Evolutionary conservation across 805 yeast genomes (phyloP).

Genomic region (Starmerella apicola): DNA sequence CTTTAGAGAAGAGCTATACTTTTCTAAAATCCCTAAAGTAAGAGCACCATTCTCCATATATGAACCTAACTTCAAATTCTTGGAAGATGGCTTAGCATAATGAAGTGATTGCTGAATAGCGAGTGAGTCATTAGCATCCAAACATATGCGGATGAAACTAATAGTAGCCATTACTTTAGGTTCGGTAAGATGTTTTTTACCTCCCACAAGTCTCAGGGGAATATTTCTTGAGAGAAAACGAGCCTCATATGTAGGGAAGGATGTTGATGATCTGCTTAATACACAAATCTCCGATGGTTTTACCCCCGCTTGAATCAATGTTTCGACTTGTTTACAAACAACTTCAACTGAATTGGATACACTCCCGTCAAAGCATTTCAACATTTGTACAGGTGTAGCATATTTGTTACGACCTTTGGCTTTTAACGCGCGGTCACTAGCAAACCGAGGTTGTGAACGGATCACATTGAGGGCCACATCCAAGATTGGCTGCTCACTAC

Average conservation of each 20-base stretch:
- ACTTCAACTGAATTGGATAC: not conserved
- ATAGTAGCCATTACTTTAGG: constrained; percentile 52
- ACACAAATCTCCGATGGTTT: constrained; percentile 55
- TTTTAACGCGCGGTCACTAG: constrained; percentile 32
- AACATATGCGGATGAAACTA: constrained; percentile 52
- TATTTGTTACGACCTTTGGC: constrained; percentile 26
- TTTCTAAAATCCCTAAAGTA: not conserved
- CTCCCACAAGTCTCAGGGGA: constrained; percentile 59
- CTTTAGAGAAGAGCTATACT: not conserved
- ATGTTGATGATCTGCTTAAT: constrained; percentile 31
- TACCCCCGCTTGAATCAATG: constrained; percentile 34
- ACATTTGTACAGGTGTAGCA: constrained; percentile 4
- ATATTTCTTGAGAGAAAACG: constrained; percentile 43
- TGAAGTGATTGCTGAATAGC: constrained; percentile 49
- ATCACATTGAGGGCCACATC: constrained; percentile 41
- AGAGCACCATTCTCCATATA: not conserved
- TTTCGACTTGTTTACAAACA: constrained; percentile 39
- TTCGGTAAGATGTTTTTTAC: constrained; percentile 68
- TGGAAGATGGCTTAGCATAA: constrained; percentile 50
- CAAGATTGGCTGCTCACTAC: constrained; percentile 63
- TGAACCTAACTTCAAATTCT: not conserved
- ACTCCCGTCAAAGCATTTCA: not conserved
- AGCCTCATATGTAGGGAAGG: constrained; percentile 47
- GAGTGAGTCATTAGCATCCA: constrained; percentile 44
- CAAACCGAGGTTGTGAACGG: constrained; percentile 1